Evolutionary conservation across 1,139 yeast genomes (phyloP).

Genomic region (Spathaspora sp.): DNA sequence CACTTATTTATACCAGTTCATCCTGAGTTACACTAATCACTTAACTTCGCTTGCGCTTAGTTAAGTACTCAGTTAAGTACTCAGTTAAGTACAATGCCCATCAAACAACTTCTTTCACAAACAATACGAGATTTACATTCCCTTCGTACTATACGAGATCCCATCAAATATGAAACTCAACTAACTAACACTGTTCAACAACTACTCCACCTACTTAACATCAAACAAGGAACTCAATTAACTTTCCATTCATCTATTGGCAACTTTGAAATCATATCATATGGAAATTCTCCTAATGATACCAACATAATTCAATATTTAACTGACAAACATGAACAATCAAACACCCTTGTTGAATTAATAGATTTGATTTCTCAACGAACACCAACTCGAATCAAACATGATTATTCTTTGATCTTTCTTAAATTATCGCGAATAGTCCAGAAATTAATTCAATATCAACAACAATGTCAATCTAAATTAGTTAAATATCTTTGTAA

Average conservation of each 20-base stretch:
- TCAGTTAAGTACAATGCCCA: not conserved
- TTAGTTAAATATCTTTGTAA: slow-evolving; percentile 20
- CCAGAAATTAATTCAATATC: slow-evolving; percentile 20
- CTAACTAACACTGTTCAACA: slow-evolving; percentile 16
- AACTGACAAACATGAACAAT: slow-evolving; percentile 2
- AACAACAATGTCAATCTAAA: slow-evolving; percentile 21
- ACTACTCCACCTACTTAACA: slow-evolving; percentile 7
- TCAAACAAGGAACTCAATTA: slow-evolving; percentile 6
- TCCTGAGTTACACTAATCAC: too few species aligned
- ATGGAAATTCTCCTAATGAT: not conserved
- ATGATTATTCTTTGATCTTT: slow-evolving; percentile 20
- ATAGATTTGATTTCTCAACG: slow-evolving; percentile 12
- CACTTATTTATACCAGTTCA: too few species aligned
- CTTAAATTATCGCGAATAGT: slow-evolving; percentile 21
- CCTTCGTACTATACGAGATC: slow-evolving; percentile 16
- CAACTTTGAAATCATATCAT: slow-evolving; percentile 5
- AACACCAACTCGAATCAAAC: slow-evolving; percentile 21
- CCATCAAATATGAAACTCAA: slow-evolving; percentile 17
- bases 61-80: too few species aligned
- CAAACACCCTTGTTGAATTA: slow-evolving; percentile 3
- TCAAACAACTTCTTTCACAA: slow-evolving; percentile 20
- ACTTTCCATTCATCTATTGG: slow-evolving; percentile 7
- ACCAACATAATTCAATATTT: slow-evolving; percentile 2
- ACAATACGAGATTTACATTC: slow-evolving; percentile 24
- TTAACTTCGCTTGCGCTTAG: too few species aligned